A percentile compares a stretch with the other conserved stretches of the same genome.
These are phyloP conservation scores for Umbelopsis sp. DNA, from an alignment of 371 early-diverging fungal species.

Conservation along the genomic window DNA sequence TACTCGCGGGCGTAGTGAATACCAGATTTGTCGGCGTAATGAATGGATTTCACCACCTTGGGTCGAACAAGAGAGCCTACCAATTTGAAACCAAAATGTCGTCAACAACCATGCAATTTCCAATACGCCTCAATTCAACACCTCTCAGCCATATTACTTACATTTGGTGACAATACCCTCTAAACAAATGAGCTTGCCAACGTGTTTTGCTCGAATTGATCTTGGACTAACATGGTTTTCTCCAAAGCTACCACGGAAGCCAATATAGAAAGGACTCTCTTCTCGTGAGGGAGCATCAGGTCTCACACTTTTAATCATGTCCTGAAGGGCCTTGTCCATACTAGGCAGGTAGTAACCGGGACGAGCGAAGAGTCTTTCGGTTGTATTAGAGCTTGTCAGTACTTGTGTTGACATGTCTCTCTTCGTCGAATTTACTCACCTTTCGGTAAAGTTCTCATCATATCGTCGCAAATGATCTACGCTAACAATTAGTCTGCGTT, in stretches of 20 bases:
- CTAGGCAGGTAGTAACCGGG: slow-evolving; percentile 88
- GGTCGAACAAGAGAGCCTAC: slow-evolving; percentile 95
- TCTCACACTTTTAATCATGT: slow-evolving; percentile 50
- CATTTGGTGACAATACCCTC: slow-evolving; percentile 99
- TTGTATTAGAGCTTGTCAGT: background rate
- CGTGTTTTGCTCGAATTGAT: slow-evolving; percentile 77
- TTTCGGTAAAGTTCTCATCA: slow-evolving; percentile 65
- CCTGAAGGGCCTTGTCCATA: slow-evolving; percentile 80
- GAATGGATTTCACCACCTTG: slow-evolving; percentile 94
- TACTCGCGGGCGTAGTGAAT: slow-evolving; percentile 91
- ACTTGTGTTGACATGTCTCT: background rate
- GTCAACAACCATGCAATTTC: no score
- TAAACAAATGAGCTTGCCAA: slow-evolving; percentile 93
- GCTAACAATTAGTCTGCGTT: slow-evolving; percentile 83
- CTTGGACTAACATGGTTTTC: slow-evolving; percentile 91
- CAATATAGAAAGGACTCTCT: slow-evolving; percentile 70
- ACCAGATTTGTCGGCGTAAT: slow-evolving; percentile 88
- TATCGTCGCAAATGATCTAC: slow-evolving; percentile 87
- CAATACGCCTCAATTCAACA: background rate
- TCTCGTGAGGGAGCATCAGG: slow-evolving; percentile 39
- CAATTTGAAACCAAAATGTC: no score
- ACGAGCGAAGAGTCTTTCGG: slow-evolving; percentile 65
- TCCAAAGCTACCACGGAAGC: slow-evolving; percentile 96
- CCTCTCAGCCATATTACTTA: slow-evolving; percentile 29
- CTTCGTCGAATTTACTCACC: slow-evolving; percentile 46